phyloP scores from a whole-genome alignment of 1,284 basidiomycete species.

The Fomitiporia mediterranea region DNA sequence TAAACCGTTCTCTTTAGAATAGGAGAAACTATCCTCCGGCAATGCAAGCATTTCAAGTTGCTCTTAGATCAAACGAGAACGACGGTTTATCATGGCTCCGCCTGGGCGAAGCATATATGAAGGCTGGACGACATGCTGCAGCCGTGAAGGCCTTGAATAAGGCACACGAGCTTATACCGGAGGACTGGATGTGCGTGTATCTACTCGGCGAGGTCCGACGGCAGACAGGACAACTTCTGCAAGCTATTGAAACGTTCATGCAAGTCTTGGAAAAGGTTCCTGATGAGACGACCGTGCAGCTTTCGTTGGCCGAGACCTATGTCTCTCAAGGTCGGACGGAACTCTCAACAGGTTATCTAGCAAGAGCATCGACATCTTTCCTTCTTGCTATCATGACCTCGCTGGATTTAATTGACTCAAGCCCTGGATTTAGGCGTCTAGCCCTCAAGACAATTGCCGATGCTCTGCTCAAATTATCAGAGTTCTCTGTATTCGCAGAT shows the following conservation, averaged over 20 bases:
- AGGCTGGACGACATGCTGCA: constrained; percentile 84
- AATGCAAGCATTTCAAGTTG: constrained; percentile 85
- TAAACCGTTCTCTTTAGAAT: constrained; percentile 43
- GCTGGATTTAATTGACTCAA: constrained; percentile 50
- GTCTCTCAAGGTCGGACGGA: constrained; percentile 71
- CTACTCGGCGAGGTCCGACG: constrained; percentile 84
- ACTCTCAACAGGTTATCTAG: constrained; percentile 62
- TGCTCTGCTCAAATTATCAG: constrained; percentile 64
- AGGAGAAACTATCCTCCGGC: constrained; percentile 74
- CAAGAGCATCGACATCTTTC: constrained; percentile 74
- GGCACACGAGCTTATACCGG: constrained; percentile 63
- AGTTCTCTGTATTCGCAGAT: constrained; percentile 39
- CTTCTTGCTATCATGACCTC: constrained; percentile 53
- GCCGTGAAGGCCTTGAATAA: constrained; percentile 84
- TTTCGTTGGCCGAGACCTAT: constrained; percentile 72
- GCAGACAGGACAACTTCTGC: constrained; percentile 71
- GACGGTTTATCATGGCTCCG: constrained; percentile 85
- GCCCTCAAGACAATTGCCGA: constrained; percentile 90
- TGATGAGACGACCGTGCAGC: constrained; percentile 64
- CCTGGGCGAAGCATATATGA: constrained; percentile 89
- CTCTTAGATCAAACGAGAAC: constrained; percentile 74
- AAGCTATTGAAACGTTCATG: constrained; percentile 69
- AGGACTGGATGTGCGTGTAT: constrained; percentile 84
- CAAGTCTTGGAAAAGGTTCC: constrained; percentile 55
- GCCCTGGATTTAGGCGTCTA: constrained; percentile 61